Evolutionary conservation across 106 monocot genomes (phyloP), one percentile per base, ranked within the genome.

Genomic region (Allium cepa): DNA sequence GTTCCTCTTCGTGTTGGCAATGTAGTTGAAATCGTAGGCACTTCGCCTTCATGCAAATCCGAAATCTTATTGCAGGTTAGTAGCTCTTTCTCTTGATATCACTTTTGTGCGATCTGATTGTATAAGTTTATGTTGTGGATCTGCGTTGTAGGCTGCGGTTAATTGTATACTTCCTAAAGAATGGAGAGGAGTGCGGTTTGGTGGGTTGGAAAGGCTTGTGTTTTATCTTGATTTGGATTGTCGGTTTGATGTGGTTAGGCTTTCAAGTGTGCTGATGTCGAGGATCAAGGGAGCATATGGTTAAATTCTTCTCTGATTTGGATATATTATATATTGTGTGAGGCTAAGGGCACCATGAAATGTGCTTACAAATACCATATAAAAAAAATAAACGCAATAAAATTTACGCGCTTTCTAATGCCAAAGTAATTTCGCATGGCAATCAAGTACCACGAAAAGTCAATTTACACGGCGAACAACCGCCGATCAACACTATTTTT

Each of bases 11-110:
- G 88, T 59, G 71, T 64, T 36, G 92, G 96, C 73, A 83, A 86
- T 56, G 82, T 92, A 66, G 88, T 97, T 72, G 96, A 97, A 88
- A 84, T 97, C 86, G 70, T 78, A 51, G 96, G 96, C 28, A 84
- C 96, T 7, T 92, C 88, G n/a, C 71, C 81, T 57, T 92, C 96
- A 46, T 88, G 79, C 73, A 97, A 97, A 59, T 84, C 88, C 16
- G 84, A 92, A 53, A 63, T 88, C 46, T 84, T 97, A 17, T 59
- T 97, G 17, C 79, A 88, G 86, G 95, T 84, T 69, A 6, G 0
- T 50, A 9, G 51, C 46, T 17, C 7, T n/a, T 52, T 18, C 15
- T 8, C 9, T 78, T 53, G 36, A 36, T 36, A 36, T 36, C 36
- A 36, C 36, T 7, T 27, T 56, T 22, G 9, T 15, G 7, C 28